These are phyloP conservation scores for Bjerkandera adusta DNA, from an alignment of 1,284 basidiomycete species.

Conservation along the genomic window DNA sequence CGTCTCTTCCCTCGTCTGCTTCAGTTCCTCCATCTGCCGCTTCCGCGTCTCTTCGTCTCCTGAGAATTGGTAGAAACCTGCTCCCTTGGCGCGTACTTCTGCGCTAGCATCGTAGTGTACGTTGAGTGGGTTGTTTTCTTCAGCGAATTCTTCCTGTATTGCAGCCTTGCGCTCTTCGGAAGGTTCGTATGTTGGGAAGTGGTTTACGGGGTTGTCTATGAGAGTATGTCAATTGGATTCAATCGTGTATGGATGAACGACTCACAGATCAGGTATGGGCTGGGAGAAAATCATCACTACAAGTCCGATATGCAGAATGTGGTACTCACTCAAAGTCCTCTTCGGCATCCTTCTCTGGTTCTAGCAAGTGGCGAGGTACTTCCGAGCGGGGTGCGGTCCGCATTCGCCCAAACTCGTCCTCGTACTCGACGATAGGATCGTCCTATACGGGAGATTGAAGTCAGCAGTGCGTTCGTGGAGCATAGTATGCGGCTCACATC, in stretches of 20 bases:
- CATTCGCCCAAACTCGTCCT: slow-evolving; percentile 83
- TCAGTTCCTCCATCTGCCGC: slow-evolving; percentile 79
- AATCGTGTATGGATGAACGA: slow-evolving; percentile 9
- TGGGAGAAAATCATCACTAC: slow-evolving; percentile 26
- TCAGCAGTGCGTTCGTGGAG: neutral
- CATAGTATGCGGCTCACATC: slow-evolving; percentile 11
- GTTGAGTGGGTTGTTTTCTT: slow-evolving; percentile 70
- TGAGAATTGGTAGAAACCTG: slow-evolving; percentile 89
- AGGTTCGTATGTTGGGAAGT: slow-evolving; percentile 86
- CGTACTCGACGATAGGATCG: slow-evolving; percentile 81
- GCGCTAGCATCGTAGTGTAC: slow-evolving; percentile 80
- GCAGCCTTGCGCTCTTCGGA: slow-evolving; percentile 75
- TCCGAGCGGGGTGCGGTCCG: slow-evolving; percentile 71
- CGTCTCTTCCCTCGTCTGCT: slow-evolving; percentile 68
- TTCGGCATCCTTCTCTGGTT: slow-evolving; percentile 21
- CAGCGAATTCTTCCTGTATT: slow-evolving; percentile 73
- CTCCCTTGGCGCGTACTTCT: slow-evolving; percentile 87
- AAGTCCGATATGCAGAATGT: slow-evolving; percentile 6
- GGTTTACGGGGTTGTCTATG: slow-evolving; percentile 71
- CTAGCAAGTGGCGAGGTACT: slow-evolving; percentile 65
- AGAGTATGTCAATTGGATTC: slow-evolving; percentile 9
- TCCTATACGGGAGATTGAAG: slow-evolving; percentile 41
- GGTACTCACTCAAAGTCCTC: slow-evolving; percentile 26
- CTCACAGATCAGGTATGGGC: slow-evolving; percentile 53
- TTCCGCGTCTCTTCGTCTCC: slow-evolving; percentile 73